Conservation (phyloP, 306 rosid species). For the Quercus ilex region DNA sequence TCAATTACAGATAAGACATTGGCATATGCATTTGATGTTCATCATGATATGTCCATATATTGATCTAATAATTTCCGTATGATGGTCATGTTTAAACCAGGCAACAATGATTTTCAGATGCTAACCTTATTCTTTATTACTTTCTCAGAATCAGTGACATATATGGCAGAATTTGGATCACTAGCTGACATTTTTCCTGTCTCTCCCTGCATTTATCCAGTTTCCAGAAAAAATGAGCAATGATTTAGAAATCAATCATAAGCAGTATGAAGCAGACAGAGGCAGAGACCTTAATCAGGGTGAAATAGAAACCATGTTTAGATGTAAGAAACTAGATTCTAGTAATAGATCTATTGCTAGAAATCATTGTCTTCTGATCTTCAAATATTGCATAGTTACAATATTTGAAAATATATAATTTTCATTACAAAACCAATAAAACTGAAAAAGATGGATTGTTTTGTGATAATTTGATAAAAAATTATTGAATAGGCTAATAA, state of each 20-base stretch:
- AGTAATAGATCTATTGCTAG: background rate
- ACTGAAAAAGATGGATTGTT: too few species aligned
- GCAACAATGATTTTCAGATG: background rate
- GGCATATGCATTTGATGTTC: background rate
- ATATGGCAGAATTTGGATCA: constrained; percentile 97
- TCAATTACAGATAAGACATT: background rate
- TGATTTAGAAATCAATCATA: background rate
- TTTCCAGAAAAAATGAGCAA: constrained; percentile 20
- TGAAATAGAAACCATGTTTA: background rate
- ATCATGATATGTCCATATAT: background rate
- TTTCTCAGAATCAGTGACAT: constrained; percentile 86
- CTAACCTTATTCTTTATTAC: constrained; percentile 81
- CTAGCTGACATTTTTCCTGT: constrained; percentile 96
- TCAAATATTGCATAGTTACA: background rate
- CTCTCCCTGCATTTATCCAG: constrained; percentile 74
- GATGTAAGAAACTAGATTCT: background rate
- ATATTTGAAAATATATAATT: background rate
- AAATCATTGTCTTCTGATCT: background rate
- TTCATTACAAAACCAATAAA: too few species aligned
- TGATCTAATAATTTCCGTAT: too few species aligned
- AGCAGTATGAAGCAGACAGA: constrained; percentile 8
- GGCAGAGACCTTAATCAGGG: constrained; percentile 5
- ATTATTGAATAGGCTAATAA: too few species aligned
- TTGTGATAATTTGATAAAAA: too few species aligned
- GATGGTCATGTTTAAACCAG: background rate